Evolutionary conservation across 805 yeast genomes (phyloP).

Genomic region (Candida ponderosae): DNA sequence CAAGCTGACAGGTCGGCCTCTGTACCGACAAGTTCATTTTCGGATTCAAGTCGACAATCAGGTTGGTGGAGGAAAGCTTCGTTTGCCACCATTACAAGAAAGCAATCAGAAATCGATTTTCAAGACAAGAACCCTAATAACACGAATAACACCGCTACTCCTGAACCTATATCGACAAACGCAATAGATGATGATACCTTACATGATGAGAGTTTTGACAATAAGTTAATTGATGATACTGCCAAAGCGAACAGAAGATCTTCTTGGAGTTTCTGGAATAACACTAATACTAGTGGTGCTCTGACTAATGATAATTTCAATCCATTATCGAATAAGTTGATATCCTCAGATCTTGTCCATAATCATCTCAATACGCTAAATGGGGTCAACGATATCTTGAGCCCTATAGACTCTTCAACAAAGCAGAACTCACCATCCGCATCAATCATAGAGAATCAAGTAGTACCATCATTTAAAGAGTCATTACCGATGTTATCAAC

Average conservation of each 20-base stretch:
- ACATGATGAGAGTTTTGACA: not conserved
- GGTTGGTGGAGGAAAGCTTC: not conserved
- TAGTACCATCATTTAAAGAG: conserved; percentile 18
- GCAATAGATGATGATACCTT: too few species aligned
- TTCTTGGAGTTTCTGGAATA: not conserved
- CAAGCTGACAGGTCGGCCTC: too few species aligned
- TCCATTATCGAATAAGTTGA: not conserved
- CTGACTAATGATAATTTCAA: too few species aligned
- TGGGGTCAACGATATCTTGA: too few species aligned
- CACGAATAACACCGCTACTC: not conserved
- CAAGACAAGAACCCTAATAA: not conserved
- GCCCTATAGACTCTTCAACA: not conserved
- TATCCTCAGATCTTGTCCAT: not conserved
- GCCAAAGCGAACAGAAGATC: not conserved
- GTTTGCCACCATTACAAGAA: too few species aligned
- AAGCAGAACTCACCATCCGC: conserved; percentile 1
- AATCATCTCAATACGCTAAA: too few species aligned
- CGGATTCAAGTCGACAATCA: not conserved
- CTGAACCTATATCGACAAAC: too few species aligned
- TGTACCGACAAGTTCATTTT: too few species aligned
- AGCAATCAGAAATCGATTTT: too few species aligned
- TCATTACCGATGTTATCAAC: conserved; percentile 15
- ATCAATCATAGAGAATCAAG: too few species aligned
- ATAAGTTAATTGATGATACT: too few species aligned
- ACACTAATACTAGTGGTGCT: not conserved